These are phyloP conservation scores for Claviceps sp. DNA, from an alignment of 2,329 filamentous ascomycete genomes.

Conservation along the genomic window DNA sequence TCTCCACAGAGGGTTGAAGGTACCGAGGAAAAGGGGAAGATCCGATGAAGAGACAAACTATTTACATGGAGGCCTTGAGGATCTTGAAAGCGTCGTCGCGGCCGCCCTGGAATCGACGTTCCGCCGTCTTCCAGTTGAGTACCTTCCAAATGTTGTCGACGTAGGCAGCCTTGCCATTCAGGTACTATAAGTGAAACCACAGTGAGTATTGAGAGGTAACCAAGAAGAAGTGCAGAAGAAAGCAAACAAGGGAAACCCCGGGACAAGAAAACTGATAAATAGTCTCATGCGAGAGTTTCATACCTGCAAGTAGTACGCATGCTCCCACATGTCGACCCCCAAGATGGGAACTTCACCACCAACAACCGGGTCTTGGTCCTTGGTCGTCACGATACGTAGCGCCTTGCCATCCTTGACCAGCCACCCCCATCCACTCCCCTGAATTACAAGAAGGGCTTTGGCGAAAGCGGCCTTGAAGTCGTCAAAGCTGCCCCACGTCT, in stretches of 20 bases:
- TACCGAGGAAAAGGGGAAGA: background rate
- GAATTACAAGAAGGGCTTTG: slow-evolving; percentile 52
- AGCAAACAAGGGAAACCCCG: background rate
- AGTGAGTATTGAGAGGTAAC: background rate
- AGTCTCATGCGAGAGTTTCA: slow-evolving; percentile 6
- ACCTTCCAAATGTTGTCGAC: slow-evolving; percentile 66
- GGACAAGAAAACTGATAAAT: background rate
- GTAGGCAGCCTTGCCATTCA: slow-evolving; percentile 63
- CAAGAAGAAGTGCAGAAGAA: background rate
- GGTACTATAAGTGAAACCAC: slow-evolving; percentile 43
- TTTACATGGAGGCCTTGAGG: slow-evolving; percentile 28
- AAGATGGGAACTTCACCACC: slow-evolving; percentile 53
- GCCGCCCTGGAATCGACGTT: slow-evolving; percentile 43
- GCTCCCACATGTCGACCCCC: slow-evolving; percentile 86
- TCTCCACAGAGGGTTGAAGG: no score
- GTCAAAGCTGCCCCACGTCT: slow-evolving; percentile 55
- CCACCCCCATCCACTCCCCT: slow-evolving; percentile 86
- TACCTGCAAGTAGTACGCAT: slow-evolving; percentile 78
- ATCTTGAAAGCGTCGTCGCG: slow-evolving; percentile 32
- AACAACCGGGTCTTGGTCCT: slow-evolving; percentile 70
- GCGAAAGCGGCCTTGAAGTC: slow-evolving; percentile 54
- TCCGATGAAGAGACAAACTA: background rate
- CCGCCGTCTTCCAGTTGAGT: slow-evolving; percentile 63
- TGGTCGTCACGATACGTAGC: slow-evolving; percentile 64
- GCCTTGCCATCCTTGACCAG: slow-evolving; percentile 51